Evolutionary conservation across 1,284 basidiomycete genomes (phyloP), one percentile per base, ranked within the genome.

Genomic region (Trametes versicolor): DNA sequence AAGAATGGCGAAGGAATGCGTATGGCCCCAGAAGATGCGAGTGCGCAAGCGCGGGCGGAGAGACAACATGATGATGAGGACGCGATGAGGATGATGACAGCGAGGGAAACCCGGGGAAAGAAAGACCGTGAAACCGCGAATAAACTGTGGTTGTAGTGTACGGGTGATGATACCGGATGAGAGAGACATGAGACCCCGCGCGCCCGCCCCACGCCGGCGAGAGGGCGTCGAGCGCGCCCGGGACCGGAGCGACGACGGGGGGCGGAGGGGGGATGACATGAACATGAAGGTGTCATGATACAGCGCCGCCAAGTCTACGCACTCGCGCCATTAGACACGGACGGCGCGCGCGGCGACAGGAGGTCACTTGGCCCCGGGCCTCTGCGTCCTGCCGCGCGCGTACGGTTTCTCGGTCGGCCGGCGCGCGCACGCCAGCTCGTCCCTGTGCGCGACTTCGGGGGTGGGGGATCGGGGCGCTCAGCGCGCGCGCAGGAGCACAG

Each of bases 131-230:
- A 25, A 39, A 52, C 19, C 25, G 29, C 49, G 37, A 62, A 32
- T 62, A 62, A 62, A 45, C 23, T 57, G 55, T 62, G 54, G 41
- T 49, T 52, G 54, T 62, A 62, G 48, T 27, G 49, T 62, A 62
- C 50, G 55, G 45, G 15, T 43, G 54, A 62, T 51, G 61, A 36
- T 41, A 57, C 61, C 61, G 41, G 41, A 50, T 15, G 36, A 48
- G 58, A 29, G 36, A 53, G 29, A 37, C 49, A 48, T 56, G 60
- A 56, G 39, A 43, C 41, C 29, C 5, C 37, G 60, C 39, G 53
- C 54, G 61, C 32, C 8, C 8, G 48, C 48, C 39, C 37, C 47
- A 45, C 37, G 48, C 48, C 47, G 37, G 53, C 25, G 37, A 32
- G 21, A 32, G 23, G 41, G 29, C n/a, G 36, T 27, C 60, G 17